Base-by-base conservation (phyloP, 805 yeast species). In the Schizosaccharomyces pombe region DNA sequence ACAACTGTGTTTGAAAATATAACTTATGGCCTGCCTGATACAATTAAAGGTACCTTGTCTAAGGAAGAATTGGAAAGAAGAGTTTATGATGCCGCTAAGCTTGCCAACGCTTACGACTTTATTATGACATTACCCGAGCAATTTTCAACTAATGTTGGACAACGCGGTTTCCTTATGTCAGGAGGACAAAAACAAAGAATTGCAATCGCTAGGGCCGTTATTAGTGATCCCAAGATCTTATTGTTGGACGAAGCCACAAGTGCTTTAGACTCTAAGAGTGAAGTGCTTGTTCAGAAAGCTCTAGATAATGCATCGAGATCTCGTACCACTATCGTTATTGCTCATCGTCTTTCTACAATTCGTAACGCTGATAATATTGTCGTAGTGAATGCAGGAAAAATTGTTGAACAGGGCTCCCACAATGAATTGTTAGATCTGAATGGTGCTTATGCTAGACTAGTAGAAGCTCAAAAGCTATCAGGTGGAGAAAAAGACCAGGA, bases 1-100 rank as follows among this genome's bases (percentile, higher is more conserved):
- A 91, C 85, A 57, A 73, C 89, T 0, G 81, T 85, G 37, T 67
- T 77, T 63, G 94, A 85, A 61, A 85, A 85, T 61, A 76, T 85
- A 43, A 72, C 85, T 56, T 84, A 82, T 67, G 95, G 95, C 26
- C 67, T 85, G 49, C 57, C 68, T 57, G 66, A 65, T 5, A 59
- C 62, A 11, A 56, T 53, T 9, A 56, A 56, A 49, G 65, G 62
- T 49, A 52, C 65, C 58, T 69, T 70, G 54, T 51, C 68, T 52
- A 62, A 68, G 22, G 67, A 68, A 60, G 61, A 61, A 60, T 63
- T 70, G 62, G 58, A 70, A 49, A 65, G 64, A 55, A 56, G 68
- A 32, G 68, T 71, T 19, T 61, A 62, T 31, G 62, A 63, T 19
- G 81, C 78, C 5, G 67, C 75, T 54, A 62, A 66, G 47, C 66